A percentile compares a stretch with the other conserved stretches of the same genome.
Evolutionary conservation across 306 rosid species (phyloP).

Genomic region (Cicer bijugum): DNA sequence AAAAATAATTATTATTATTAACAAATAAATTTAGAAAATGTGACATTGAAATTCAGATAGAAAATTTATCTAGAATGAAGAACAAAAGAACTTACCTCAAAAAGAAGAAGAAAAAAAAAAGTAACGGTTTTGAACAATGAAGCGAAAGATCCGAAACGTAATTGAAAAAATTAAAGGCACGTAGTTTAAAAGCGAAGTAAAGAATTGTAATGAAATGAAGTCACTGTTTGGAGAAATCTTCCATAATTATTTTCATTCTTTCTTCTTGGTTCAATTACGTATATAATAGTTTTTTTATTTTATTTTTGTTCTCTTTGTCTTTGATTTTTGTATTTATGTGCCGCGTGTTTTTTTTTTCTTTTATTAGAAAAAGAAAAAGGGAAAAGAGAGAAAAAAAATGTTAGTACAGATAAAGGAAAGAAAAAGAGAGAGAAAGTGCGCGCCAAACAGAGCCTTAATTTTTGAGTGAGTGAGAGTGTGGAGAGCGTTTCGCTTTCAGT

Average conservation of each 20-base stretch:
- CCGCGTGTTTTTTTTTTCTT: slow-evolving; percentile 35
- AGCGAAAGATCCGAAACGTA: slow-evolving; percentile 68
- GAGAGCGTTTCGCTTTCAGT: slow-evolving; percentile 47
- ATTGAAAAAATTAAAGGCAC: slow-evolving; percentile 45
- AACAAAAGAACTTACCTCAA: slow-evolving; percentile 33
- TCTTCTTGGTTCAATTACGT: slow-evolving; percentile 32
- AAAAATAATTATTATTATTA: not conserved
- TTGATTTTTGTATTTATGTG: slow-evolving; percentile 39
- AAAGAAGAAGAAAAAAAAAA: not conserved
- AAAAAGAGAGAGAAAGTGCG: slow-evolving; percentile 6
- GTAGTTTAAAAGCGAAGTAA: slow-evolving; percentile 80
- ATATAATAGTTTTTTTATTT: not conserved
- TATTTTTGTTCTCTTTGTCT: slow-evolving; percentile 2
- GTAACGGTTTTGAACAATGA: slow-evolving; percentile 37
- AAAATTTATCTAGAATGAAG: slow-evolving; percentile 18
- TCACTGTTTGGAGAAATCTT: slow-evolving; percentile 31
- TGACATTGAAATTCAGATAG: slow-evolving; percentile 18
- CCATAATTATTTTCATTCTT: slow-evolving; percentile 47
- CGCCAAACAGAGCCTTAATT: slow-evolving; percentile 30
- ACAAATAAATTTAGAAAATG: slow-evolving; percentile 27
- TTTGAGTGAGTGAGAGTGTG: slow-evolving; percentile 20
- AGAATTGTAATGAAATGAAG: slow-evolving; percentile 47
- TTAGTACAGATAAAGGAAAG: slow-evolving; percentile 10
- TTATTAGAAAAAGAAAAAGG: not conserved
- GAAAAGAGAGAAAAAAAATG: not conserved